phyloP scores from a whole-genome alignment of 345 rosid species.

The Brassica incana region DNA sequence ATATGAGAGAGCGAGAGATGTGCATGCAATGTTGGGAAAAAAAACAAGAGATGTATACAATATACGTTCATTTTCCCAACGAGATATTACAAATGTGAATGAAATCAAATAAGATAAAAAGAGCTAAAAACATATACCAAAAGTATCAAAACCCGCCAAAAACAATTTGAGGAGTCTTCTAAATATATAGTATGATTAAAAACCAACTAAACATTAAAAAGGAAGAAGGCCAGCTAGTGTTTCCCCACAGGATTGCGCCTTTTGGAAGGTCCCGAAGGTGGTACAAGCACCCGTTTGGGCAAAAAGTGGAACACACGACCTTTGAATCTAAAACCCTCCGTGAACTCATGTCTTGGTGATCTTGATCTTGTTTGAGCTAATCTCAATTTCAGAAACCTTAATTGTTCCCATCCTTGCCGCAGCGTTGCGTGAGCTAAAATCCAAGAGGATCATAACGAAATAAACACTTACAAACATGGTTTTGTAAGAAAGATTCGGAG shows the following conservation, averaged over 20 bases:
- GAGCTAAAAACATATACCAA: background rate
- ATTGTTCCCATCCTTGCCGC: conserved; percentile 42
- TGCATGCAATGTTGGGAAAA: background rate
- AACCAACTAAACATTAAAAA: background rate
- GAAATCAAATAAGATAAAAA: background rate
- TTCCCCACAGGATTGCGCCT: conserved; percentile 56
- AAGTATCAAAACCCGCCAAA: background rate
- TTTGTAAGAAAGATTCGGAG: conserved; percentile 20
- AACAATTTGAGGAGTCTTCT: conserved; percentile 16
- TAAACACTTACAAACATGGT: conserved; percentile 16
- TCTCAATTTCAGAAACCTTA: conserved; percentile 9
- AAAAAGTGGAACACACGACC: conserved; percentile 58
- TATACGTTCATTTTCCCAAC: background rate
- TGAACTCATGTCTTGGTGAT: conserved; percentile 24
- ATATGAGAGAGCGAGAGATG: background rate
- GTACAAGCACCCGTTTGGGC: conserved; percentile 65
- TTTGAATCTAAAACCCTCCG: conserved; percentile 42
- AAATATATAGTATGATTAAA: conserved; percentile 7
- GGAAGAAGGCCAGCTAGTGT: background rate
- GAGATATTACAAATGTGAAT: conserved; percentile 27
- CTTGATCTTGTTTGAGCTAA: conserved; percentile 25
- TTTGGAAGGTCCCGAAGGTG: conserved; percentile 87
- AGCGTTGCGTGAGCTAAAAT: conserved; percentile 42
- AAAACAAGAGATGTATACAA: background rate
- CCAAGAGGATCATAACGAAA: conserved; percentile 38